Evolutionary conservation across 192 early-diverging fungal species (phyloP).

Genomic region (Podila horticola): DNA sequence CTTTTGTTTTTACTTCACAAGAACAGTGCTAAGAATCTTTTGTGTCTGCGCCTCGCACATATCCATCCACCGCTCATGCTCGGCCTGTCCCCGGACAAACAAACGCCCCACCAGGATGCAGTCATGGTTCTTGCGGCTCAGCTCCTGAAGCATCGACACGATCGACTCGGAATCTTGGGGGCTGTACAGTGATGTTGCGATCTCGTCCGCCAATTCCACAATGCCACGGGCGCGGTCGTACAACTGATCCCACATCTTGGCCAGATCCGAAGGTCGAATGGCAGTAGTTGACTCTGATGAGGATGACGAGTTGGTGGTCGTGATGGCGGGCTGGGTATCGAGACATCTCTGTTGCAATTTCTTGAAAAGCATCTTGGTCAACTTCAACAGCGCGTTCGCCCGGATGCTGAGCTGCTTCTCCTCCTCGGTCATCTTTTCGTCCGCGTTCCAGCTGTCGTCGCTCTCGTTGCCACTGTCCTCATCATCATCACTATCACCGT

Average conservation of each 20-base stretch:
- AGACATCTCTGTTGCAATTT: constrained; percentile 53
- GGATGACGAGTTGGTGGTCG: neutral
- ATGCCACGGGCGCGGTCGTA: constrained; percentile 38
- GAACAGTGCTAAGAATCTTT: constrained; percentile 45
- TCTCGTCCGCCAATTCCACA: constrained; percentile 41
- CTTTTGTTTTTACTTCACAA: constrained; percentile 1
- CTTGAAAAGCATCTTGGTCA: constrained; percentile 48
- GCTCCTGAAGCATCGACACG: constrained; percentile 21
- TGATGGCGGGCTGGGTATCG: constrained; percentile 12
- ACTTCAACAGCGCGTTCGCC: constrained; percentile 44
- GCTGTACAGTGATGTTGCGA: constrained; percentile 46
- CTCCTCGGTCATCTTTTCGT: constrained; percentile 41
- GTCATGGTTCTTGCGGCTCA: constrained; percentile 47
- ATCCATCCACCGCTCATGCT: constrained; percentile 50
- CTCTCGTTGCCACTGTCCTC: constrained; percentile 38
- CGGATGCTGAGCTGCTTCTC: constrained; percentile 49
- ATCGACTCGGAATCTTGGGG: constrained; percentile 37
- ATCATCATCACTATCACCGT: constrained; percentile 19
- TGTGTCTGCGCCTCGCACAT: constrained; percentile 48
- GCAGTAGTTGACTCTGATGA: neutral
- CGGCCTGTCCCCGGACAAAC: constrained; percentile 39
- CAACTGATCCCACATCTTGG: constrained; percentile 47
- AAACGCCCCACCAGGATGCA: constrained; percentile 37
- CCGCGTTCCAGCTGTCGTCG: constrained; percentile 54
- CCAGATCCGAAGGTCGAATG: constrained; percentile 19